Percentiles rank a stretch among this genome's conserved stretches.
phyloP scores from a whole-genome alignment of 768 basidiomycete species.

The Agaricus sinodeliciosus region DNA sequence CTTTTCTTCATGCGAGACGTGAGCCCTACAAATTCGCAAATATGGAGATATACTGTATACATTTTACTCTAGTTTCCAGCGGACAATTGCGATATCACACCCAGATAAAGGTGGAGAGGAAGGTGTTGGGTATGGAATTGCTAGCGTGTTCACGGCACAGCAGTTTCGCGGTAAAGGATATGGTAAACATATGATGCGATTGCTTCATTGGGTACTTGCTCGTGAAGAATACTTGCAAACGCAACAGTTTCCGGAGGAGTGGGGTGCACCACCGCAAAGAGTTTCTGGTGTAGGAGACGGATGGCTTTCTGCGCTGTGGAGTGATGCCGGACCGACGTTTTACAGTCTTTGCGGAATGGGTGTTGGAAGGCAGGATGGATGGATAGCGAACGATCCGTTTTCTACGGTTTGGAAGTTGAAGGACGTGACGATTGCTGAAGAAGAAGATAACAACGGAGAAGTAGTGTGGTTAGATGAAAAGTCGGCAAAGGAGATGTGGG shows the following conservation, averaged over 20 bases:
- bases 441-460: not conserved
- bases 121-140: constrained; percentile 44
- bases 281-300: constrained; percentile 13
- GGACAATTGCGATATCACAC: constrained; percentile 23
- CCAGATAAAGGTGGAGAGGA: constrained; percentile 17
- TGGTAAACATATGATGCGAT: constrained; percentile 56
- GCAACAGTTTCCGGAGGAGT: constrained; percentile 18
- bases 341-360: constrained; percentile 17
- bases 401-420: constrained; percentile 32
- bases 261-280: constrained; percentile 19
- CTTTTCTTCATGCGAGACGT: constrained; percentile 60
- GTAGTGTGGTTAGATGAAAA: constrained; percentile 25
- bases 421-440: not conserved
- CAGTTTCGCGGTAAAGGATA: constrained; percentile 48
- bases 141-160: constrained; percentile 50
- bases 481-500: constrained; percentile 27
- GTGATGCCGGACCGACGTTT: constrained; percentile 20
- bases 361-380: constrained; percentile 26
- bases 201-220: constrained; percentile 41
- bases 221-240: constrained; percentile 13
- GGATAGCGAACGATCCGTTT: constrained; percentile 27
- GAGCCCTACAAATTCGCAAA: constrained; percentile 14
- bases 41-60: too few species aligned
- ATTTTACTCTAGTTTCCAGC: constrained; percentile 19
- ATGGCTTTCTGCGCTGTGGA: constrained; percentile 22